Conservation (phyloP, 2,329 filamentous ascomycete species). For the Bipolaris bicolor region DNA sequence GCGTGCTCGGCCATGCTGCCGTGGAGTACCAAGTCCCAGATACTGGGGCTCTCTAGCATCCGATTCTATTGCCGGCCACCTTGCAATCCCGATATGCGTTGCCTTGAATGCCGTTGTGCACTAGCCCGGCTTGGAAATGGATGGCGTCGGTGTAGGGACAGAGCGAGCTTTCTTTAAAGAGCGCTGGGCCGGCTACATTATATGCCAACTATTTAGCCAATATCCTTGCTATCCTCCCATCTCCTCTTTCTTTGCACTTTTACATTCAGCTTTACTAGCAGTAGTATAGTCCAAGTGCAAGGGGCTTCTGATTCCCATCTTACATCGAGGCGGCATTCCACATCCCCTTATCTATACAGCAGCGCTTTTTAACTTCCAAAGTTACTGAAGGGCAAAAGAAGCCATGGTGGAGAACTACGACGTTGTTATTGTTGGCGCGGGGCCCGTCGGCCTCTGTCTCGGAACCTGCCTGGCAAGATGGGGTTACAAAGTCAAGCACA, state of each 20-base stretch:
- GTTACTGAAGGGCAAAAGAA: not conserved
- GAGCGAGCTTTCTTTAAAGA: constrained; percentile 20
- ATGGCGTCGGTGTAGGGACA: constrained; percentile 11
- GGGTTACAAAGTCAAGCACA: constrained; percentile 95
- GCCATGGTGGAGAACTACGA: constrained; percentile 61
- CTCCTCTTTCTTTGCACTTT: not conserved
- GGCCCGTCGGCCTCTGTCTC: constrained; percentile 85
- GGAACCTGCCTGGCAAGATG: constrained; percentile 88
- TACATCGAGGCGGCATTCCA: constrained; percentile 4
- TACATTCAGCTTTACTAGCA: not conserved
- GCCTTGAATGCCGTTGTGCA: constrained; percentile 28
- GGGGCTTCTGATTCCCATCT: constrained; percentile 6
- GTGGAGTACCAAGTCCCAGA: constrained; percentile 10
- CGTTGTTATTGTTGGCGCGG: constrained; percentile 84
- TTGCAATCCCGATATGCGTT: constrained; percentile 30
- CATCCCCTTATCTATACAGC: constrained; percentile 5
- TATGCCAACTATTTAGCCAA: not conserved
- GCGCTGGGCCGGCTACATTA: constrained; percentile 9
- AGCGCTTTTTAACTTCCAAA: not conserved
- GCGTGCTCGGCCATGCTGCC: constrained; percentile 19
- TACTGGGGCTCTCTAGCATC: constrained; percentile 23
- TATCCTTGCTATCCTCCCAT: not conserved
- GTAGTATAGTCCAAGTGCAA: constrained; percentile 1
- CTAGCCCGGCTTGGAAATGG: constrained; percentile 21
- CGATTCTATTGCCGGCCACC: constrained; percentile 33